Percentiles rank a stretch among this genome's conserved stretches.
Conservation (phyloP, 2,329 filamentous ascomycete genomes). For the Rhynchosporium agropyri region DNA sequence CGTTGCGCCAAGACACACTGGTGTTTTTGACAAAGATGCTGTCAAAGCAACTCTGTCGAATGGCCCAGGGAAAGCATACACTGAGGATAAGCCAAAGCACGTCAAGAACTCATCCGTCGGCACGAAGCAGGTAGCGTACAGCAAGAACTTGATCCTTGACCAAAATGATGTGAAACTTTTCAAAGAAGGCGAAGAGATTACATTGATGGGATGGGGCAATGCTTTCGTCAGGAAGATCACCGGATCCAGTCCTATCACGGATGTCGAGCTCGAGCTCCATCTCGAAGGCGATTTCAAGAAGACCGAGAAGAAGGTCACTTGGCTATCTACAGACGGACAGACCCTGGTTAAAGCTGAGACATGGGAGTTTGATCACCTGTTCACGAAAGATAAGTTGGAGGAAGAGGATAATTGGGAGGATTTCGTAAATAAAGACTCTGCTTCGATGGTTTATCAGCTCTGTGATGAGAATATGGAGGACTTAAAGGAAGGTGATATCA, state of each 20-base stretch:
- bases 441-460: conserved; percentile 71
- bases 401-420: conserved; percentile 86
- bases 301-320: conserved; percentile 96
- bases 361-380: conserved; percentile 92
- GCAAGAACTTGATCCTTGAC: conserved; percentile 75
- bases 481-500: conserved; percentile 85
- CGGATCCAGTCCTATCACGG: conserved; percentile 62
- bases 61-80: conserved; percentile 61
- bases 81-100: conserved; percentile 81
- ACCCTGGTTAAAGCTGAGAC: conserved; percentile 80
- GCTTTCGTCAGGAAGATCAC: conserved; percentile 73
- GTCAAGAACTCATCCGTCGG: conserved; percentile 86
- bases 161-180: conserved; percentile 85
- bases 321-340: conserved; percentile 78
- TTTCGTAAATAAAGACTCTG: conserved; percentile 74
- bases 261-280: conserved; percentile 82
- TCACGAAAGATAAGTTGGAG: conserved; percentile 92
- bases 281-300: conserved; percentile 91
- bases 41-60: conserved; percentile 73
- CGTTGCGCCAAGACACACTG: conserved; percentile 72
- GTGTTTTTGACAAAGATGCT: conserved; percentile 68
- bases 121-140: conserved; percentile 82
- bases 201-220: conserved; percentile 96
- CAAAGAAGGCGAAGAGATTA: conserved; percentile 85
- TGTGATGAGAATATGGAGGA: conserved; percentile 80